Base-by-base conservation (phyloP, 805 yeast genomes). In the Candida chauliodis region DNA sequence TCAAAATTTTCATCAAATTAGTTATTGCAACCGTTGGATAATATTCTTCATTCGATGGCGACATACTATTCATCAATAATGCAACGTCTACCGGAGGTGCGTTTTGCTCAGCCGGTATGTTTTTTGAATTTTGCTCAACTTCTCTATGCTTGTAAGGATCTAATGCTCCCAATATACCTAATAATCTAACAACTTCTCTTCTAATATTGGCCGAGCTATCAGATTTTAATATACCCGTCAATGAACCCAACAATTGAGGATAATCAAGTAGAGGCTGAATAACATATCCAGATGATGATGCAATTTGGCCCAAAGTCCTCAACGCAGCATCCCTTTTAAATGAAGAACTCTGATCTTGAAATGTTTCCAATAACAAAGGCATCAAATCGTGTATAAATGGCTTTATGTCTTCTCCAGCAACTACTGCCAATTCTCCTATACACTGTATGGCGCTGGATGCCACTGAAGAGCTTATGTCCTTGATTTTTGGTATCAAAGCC, bases 141-240 rank as follows among this genome's bases (percentile, higher is more conserved):
- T 88, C 96, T 40, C 96, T 78, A 49, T 89, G 95, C 54, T 87
- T 90, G 56, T 91, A 93, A 1, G 99, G 99, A 60, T 93, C 99
- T 34, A 93, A 66, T 0, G 99, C 99, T 46, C 99, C 99, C 29
- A 93, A 66, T 23, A 90, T 89, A 54, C 99, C 99, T 40, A 93
- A 67, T 17, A 93, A 62, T 46, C 91, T 74, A 1, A 93, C 95
- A 0, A 96, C 84, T 56, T 93, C 98, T 41, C 96, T 69, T 52
- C 93, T 78, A 6, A 87, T 80, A 3, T 75, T 64, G 2, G 82
- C 75, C 0, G 95, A 78, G 8, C 79, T 76, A 52, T 91, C 97
- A 42, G 89, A 78, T 46, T 85, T 85, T 39, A 93, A 63, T 28
- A 93, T 88, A 38, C 80, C 81, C 3, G 89, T 86, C 22, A 93